These are phyloP conservation scores for Coemansia sp. DNA, from an alignment of 192 early-diverging fungal genomes.

Conservation along the genomic window DNA sequence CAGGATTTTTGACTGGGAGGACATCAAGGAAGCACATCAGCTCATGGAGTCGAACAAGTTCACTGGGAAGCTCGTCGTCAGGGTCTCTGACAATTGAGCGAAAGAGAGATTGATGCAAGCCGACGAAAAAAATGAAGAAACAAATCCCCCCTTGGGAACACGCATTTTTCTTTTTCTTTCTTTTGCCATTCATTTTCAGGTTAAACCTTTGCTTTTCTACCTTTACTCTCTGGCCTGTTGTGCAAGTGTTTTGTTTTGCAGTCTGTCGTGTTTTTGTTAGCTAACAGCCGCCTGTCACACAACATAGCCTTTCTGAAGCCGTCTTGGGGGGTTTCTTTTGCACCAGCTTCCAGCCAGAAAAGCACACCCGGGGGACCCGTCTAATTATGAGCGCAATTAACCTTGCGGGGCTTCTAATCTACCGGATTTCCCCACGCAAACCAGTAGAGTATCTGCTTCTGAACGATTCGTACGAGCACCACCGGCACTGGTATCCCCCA, in stretches of 20 bases:
- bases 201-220: no score
- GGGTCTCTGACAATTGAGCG: slow-evolving; percentile 20
- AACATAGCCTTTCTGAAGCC: neutral
- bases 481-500: slow-evolving; percentile 81
- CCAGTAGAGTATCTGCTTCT: slow-evolving; percentile 78
- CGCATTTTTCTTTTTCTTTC: neutral
- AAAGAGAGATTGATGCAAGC: neutral
- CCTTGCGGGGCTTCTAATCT: slow-evolving; percentile 68
- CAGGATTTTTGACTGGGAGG: slow-evolving; percentile 64
- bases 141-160: neutral
- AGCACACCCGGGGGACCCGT: neutral
- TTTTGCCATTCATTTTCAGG: neutral
- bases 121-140: neutral
- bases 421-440: slow-evolving; percentile 63
- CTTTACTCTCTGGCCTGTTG: slow-evolving; percentile 1
- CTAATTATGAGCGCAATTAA: slow-evolving; percentile 40
- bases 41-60: slow-evolving; percentile 65
- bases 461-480: slow-evolving; percentile 78
- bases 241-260: neutral
- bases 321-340: no score
- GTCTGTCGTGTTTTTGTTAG: slow-evolving; percentile 1
- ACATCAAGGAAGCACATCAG: slow-evolving; percentile 65
- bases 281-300: neutral
- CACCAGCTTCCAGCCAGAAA: neutral
- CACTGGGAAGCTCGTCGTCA: slow-evolving; percentile 66